Evolutionary conservation across 2,329 filamentous ascomycete species (phyloP), one percentile per base, ranked within the genome.

Genomic region (Claviceps spartinae): DNA sequence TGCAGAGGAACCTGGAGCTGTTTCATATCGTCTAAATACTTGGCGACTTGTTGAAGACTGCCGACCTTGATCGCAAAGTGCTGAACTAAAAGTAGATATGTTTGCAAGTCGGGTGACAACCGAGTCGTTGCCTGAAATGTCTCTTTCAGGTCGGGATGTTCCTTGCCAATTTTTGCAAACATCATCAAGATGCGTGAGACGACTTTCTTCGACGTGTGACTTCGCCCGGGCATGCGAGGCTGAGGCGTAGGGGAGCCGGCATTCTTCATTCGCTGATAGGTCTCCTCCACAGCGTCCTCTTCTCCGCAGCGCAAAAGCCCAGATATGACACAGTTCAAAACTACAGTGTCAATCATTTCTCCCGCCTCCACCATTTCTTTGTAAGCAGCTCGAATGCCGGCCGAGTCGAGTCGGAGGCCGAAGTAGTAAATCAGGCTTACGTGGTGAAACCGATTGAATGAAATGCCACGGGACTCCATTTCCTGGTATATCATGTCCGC

Each of bases 401-500:
- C 77, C 2, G 84, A 82, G 63, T 96, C 85, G 55, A 78, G 72
- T 59, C 79, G 77, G 52, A 93, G 73, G 1, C 91, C 93, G 59
- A 88, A 83, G 65, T 86, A 94, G 66, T 88, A 85, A 40, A 98
- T 91, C 54, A 90, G 69, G 54, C 82, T 86, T 54, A 90, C 83
- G 56, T 89, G 82, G 57, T 93, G 88, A 63, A 85, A 89, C 16
- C 91, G 85, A 60, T 87, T 86, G 59, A 84, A 82, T 13, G 72
- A 65, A 50, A 91, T 70, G 0, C 79, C 77, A 34, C 93, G 82
- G 14, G 65, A 70, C 48, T 76, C 72, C 83, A 97, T 90, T 68
- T 97, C 90, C 52, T 80, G 75, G 59, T 90, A 81, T 11, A 97
- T 79, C 70, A 88, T 86, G 60, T 96, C 86, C 3, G 89, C 90